A percentile compares a stretch with the other conserved stretches of the same genome.
Conservation (phyloP, 169 alveolate genomes). For the Eimeria acervulina region DNA sequence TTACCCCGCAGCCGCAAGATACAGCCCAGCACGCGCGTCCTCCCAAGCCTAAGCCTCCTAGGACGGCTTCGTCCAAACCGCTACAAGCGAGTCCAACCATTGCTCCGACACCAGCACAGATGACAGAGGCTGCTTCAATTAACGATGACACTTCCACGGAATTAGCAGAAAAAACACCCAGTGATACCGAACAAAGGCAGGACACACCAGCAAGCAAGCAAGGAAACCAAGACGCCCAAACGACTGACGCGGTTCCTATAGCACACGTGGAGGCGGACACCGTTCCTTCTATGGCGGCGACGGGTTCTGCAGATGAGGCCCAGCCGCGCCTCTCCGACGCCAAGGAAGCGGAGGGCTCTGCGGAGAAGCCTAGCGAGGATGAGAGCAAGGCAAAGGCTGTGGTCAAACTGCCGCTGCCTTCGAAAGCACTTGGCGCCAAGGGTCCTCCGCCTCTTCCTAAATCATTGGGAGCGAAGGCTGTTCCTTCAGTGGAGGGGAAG, state of each 20-base stretch:
- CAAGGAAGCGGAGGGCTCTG: neutral
- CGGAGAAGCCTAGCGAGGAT: neutral
- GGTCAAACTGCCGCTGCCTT: slow-evolving; percentile 11
- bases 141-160: too few species aligned
- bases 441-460: neutral
- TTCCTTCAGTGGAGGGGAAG: neutral
- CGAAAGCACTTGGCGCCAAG: neutral
- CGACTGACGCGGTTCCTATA: too few species aligned
- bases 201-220: too few species aligned
- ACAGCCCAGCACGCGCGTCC: neutral
- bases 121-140: too few species aligned
- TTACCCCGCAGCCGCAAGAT: too few species aligned
- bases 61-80: neutral
- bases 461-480: neutral
- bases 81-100: neutral
- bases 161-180: too few species aligned
- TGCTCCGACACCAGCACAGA: neutral
- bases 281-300: slow-evolving; percentile 11
- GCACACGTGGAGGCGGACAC: neutral
- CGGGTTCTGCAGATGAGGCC: neutral
- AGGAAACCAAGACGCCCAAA: too few species aligned
- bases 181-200: too few species aligned
- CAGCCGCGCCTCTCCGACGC: neutral
- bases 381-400: neutral
- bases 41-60: neutral